Evolutionary conservation across 176 grass and related monocot species (phyloP).

Genomic region (Tuctoria greenei): DNA sequence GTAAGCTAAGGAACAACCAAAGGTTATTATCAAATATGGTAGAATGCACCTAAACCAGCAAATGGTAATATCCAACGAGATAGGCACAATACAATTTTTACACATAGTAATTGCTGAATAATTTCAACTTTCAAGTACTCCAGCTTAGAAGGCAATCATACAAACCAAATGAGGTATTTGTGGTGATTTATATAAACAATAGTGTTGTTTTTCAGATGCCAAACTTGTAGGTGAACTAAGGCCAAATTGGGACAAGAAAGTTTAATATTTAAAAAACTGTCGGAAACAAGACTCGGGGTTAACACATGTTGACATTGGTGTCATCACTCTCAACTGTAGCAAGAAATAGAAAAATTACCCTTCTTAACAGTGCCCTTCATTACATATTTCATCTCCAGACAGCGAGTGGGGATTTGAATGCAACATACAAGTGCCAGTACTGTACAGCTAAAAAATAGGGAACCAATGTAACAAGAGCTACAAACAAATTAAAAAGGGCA

Average conservation of each 20-base stretch:
- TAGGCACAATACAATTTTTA: neutral
- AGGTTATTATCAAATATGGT: neutral
- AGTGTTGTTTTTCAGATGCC: neutral
- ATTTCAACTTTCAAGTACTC: neutral
- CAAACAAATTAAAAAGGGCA: neutral
- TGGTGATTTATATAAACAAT: neutral
- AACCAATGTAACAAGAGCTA: neutral
- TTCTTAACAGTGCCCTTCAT: neutral
- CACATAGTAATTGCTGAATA: neutral
- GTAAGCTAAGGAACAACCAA: neutral
- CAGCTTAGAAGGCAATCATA: neutral
- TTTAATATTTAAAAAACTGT: slow-evolving; percentile 10
- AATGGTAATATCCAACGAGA: neutral
- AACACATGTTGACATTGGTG: neutral
- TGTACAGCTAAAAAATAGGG: neutral
- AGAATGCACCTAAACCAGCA: neutral
- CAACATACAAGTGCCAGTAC: neutral
- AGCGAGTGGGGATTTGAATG: neutral
- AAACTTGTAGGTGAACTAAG: neutral
- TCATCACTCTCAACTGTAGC: neutral
- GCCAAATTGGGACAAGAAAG: neutral
- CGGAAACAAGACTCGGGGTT: neutral
- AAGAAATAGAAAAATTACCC: neutral
- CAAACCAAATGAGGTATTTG: neutral
- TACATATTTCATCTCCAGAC: neutral